Base-by-base conservation (phyloP, 75 land plant species). In the Pinus albicaulis region DNA sequence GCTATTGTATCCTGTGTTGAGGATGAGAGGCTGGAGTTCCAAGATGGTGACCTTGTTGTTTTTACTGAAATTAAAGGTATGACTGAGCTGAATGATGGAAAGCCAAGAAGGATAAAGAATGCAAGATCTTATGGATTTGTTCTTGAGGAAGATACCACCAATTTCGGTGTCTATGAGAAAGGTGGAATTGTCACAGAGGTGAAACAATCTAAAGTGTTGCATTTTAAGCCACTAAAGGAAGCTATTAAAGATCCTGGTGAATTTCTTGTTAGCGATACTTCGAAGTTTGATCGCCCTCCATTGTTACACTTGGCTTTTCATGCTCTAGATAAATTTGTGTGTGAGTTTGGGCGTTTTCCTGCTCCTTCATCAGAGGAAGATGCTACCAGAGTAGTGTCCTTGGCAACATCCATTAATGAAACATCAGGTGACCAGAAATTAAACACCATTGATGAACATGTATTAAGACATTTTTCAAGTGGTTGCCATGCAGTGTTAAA, bases 131-230 rank as follows among this genome's bases (percentile, higher is more conserved):
- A 92, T 71, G 92, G 92, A 24, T 96, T 96, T 58, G 56, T 82
- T 72, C 79, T 96, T 74, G 99, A 96, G 28, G 99, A 96, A 59
- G 99, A 96, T 56, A 94, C 99, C 5, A 87, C 91, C 24, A 79
- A 84, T 20, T 96, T 81, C 85, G 91, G 92, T 44, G 28, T 78
- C 7, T 94, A 96, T 69, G 83, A 76, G 76, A 87, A 52, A 71
- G 98, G 98, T 71, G 99, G 99, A 19, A 96, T 96, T 68, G 99
- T 96, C 23, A 94, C 98, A 3, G 98, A 94, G 81, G 93, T 94
- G 24, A 96, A 96, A 77, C 92, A 87, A 76, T 93, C 95, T 7
- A 96, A 94, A 80, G 82, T 90, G 59, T 75, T 96, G 72, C 80
- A 90, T 5, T 94, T 96, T 79, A 92, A 86, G 59, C 82, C 95